phyloP scores from a whole-genome alignment of 1,139 yeast species.

The Hansenula anomala region DNA sequence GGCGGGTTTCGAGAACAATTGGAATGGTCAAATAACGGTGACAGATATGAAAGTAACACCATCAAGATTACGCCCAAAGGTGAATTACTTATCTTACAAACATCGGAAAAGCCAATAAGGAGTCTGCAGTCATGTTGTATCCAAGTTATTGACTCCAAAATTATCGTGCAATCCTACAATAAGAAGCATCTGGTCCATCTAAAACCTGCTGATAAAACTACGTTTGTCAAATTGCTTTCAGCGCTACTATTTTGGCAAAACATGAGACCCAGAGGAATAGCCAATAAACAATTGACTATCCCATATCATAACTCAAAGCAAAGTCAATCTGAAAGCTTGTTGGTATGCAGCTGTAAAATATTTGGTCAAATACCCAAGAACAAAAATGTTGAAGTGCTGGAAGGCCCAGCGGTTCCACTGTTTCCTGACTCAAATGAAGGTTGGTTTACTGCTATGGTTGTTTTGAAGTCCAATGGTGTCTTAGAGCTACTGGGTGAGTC shows the following conservation, averaged over 20 bases:
- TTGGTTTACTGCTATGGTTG: conserved; percentile 80
- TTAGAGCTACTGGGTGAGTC: conserved; percentile 59
- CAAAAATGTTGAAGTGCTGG: conserved; percentile 34
- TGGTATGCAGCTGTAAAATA: conserved; percentile 62
- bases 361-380: conserved; percentile 54
- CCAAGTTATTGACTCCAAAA: conserved; percentile 20
- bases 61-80: conserved; percentile 23
- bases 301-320: conserved; percentile 2
- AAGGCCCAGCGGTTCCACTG: conserved; percentile 44
- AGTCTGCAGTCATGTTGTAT: conserved; percentile 33
- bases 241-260: conserved; percentile 61
- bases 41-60: conserved; percentile 20
- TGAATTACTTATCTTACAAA: conserved; percentile 15
- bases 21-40: conserved; percentile 23
- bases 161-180: conserved; percentile 5
- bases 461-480: conserved; percentile 60
- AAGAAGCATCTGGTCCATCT: conserved; percentile 35
- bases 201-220: conserved; percentile 37
- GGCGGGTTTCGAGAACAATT: conserved; percentile 26
- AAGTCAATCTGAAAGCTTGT: conserved; percentile 29
- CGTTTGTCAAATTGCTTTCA: conserved; percentile 46
- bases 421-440: conserved; percentile 40
- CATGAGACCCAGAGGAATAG: conserved; percentile 51
- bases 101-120: conserved; percentile 25
- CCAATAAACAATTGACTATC: conserved; percentile 26